Percentiles rank a stretch among this genome's conserved stretches.
These are phyloP conservation scores for Rhizopogon vulgaris DNA, from an alignment of 768 basidiomycete species.

Conservation along the genomic window DNA sequence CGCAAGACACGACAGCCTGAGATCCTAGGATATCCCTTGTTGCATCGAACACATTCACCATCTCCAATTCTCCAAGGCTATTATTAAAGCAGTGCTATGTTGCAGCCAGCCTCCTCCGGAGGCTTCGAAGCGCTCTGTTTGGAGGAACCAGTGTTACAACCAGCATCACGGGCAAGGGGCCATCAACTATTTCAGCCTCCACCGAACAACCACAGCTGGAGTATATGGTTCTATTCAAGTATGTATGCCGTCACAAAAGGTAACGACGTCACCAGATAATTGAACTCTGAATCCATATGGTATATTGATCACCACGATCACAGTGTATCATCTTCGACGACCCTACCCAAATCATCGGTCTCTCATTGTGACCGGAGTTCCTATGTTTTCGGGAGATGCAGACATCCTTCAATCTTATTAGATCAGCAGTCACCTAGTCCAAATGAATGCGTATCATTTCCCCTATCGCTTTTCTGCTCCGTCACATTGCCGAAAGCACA, in stretches of 20 bases:
- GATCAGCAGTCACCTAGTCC: too few species aligned
- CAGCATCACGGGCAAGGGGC: neutral
- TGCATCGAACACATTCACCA: neutral
- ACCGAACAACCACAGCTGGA: neutral
- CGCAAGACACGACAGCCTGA: slow-evolving; percentile 1
- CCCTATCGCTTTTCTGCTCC: slow-evolving; percentile 44
- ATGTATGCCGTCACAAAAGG: neutral
- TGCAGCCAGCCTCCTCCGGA: too few species aligned
- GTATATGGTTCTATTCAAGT: neutral
- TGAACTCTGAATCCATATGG: too few species aligned
- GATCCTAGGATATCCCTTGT: neutral
- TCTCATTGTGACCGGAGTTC: too few species aligned
- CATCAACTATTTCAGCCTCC: neutral
- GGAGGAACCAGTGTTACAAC: slow-evolving; percentile 8
- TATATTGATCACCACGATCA: too few species aligned
- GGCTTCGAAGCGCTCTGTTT: too few species aligned
- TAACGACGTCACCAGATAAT: neutral
- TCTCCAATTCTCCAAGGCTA: neutral
- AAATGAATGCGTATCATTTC: slow-evolving; percentile 10
- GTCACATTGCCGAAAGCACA: slow-evolving; percentile 50
- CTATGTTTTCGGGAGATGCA: too few species aligned
- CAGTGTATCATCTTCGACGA: too few species aligned
- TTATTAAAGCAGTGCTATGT: neutral
- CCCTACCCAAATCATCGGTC: too few species aligned
- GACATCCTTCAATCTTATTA: too few species aligned